Evolutionary conservation across 306 rosid genomes (phyloP).

Genomic region (Pyrus betulifolia): DNA sequence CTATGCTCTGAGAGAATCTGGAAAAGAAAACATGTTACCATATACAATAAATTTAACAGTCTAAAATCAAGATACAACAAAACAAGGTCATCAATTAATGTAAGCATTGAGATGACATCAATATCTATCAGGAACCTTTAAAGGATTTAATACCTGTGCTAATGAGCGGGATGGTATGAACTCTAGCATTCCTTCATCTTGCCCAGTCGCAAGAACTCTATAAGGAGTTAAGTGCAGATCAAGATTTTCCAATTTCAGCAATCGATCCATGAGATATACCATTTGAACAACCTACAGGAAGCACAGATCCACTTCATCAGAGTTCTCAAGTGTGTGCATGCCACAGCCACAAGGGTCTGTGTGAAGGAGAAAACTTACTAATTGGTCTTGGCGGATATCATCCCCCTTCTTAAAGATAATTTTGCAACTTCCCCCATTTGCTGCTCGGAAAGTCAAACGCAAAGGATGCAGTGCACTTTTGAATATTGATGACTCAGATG

Average conservation of each 20-base stretch:
- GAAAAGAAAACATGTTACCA: slow-evolving; percentile 5
- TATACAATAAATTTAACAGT: background rate
- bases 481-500: slow-evolving; percentile 90
- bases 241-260: slow-evolving; percentile 89
- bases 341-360: background rate
- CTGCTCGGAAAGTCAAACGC: slow-evolving; percentile 85
- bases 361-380: slow-evolving; percentile 43
- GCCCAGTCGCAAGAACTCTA: slow-evolving; percentile 94
- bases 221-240: slow-evolving; percentile 89
- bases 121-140: slow-evolving; percentile 2
- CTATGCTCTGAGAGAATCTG: slow-evolving; percentile 96
- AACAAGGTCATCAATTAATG: no score
- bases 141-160: slow-evolving; percentile 53
- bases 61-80: background rate
- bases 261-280: slow-evolving; percentile 96
- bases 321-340: background rate
- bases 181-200: slow-evolving; percentile 98
- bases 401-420: slow-evolving; percentile 92
- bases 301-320: slow-evolving; percentile 9
- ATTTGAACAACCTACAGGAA: slow-evolving; percentile 85
- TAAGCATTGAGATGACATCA: slow-evolving; percentile 11
- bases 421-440: slow-evolving; percentile 68
- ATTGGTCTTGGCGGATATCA: slow-evolving; percentile 93
- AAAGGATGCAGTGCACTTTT: slow-evolving; percentile 94
- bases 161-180: slow-evolving; percentile 86